Conservation (phyloP, 306 rosid species). For the Trifolium fragiferum region DNA sequence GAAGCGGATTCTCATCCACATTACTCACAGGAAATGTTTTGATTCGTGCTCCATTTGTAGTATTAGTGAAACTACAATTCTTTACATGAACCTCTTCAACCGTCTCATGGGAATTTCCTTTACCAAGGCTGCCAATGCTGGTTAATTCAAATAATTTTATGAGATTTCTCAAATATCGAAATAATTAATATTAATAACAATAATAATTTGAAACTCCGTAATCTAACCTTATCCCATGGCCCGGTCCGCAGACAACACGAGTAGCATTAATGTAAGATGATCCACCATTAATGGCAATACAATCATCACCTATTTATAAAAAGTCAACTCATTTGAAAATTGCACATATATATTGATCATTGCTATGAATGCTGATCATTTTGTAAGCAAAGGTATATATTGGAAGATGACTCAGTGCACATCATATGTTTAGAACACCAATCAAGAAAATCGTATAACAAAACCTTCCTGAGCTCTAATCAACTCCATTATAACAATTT, state of each 20-base stretch:
- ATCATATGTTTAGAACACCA: too few relatives aligned
- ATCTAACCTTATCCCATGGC: slow-evolving; percentile 57
- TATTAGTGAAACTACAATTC: slow-evolving; percentile 37
- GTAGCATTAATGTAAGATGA: slow-evolving; percentile 41
- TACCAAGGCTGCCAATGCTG: slow-evolving; percentile 63
- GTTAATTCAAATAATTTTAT: background rate
- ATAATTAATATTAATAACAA: background rate
- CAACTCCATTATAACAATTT: too few relatives aligned
- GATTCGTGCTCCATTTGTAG: slow-evolving; percentile 57
- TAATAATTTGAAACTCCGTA: too few relatives aligned
- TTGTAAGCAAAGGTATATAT: too few relatives aligned
- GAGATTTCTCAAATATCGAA: background rate
- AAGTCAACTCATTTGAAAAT: background rate
- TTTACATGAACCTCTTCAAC: slow-evolving; percentile 47
- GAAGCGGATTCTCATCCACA: too few relatives aligned
- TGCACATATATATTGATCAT: background rate
- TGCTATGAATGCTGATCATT: background rate
- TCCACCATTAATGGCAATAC: slow-evolving; percentile 49
- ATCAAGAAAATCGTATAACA: too few relatives aligned
- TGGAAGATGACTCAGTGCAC: too few relatives aligned
- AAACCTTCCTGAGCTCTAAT: too few relatives aligned
- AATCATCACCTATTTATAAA: slow-evolving; percentile 49
- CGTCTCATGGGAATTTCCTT: background rate
- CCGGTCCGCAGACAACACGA: slow-evolving; percentile 53
- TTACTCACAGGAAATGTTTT: slow-evolving; percentile 46